Evolutionary conservation across 805 yeast genomes (phyloP).

Genomic region (Cyberlindnera suaveolens): DNA sequence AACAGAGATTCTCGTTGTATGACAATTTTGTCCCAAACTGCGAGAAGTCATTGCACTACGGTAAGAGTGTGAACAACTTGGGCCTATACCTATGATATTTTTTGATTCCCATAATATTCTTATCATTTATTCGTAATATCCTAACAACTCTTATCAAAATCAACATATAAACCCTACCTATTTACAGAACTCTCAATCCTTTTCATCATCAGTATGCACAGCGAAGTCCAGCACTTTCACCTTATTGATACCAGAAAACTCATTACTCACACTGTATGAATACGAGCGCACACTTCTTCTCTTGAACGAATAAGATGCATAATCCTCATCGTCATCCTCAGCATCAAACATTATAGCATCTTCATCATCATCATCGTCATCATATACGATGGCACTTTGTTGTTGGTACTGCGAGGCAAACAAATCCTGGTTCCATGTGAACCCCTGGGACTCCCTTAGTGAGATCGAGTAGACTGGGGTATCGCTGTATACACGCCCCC

Average conservation of each 20-base stretch:
- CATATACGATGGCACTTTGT: slow-evolving; percentile 33
- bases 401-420: slow-evolving; percentile 72
- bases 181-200: background rate
- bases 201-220: slow-evolving; percentile 16
- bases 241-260: slow-evolving; percentile 11
- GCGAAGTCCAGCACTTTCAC: slow-evolving; percentile 20
- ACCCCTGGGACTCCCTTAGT: slow-evolving; percentile 64
- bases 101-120: background rate
- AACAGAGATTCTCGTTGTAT: slow-evolving; percentile 2
- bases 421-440: slow-evolving; percentile 68
- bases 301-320: background rate
- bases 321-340: slow-evolving; percentile 1
- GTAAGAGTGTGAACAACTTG: slow-evolving; percentile 20
- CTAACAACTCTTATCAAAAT: background rate
- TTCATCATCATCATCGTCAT: slow-evolving; percentile 22
- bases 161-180: background rate
- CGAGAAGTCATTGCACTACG: slow-evolving; percentile 6
- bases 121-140: background rate
- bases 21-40: slow-evolving; percentile 7
- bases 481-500: slow-evolving; percentile 2
- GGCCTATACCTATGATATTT: slow-evolving; percentile 18
- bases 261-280: slow-evolving; percentile 14
- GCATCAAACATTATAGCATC: background rate
- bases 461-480: slow-evolving; percentile 35
- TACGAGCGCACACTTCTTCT: slow-evolving; percentile 14